Conservation (phyloP, 331 rosid species). For the Malus hybrid region DNA sequence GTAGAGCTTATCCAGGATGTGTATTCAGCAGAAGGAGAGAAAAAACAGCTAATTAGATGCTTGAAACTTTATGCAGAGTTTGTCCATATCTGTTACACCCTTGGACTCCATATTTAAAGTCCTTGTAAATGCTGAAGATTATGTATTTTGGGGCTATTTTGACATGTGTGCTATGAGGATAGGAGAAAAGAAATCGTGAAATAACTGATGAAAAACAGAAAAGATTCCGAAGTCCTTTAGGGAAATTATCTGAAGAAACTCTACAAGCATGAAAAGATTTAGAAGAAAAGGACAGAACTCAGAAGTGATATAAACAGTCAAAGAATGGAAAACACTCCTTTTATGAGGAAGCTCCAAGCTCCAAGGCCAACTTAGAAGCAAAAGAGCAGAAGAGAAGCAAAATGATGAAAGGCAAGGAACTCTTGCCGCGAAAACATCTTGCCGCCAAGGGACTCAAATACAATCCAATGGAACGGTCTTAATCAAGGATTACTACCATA, state of each 20-base stretch:
- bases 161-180: constrained; percentile 16
- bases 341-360: neutral
- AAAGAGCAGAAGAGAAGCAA: neutral
- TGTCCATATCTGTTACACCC: constrained; percentile 5
- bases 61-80: neutral
- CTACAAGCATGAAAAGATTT: constrained; percentile 4
- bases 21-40: constrained; percentile 5
- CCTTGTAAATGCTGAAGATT: neutral
- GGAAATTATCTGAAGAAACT: neutral
- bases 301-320: neutral
- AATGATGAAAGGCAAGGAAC: neutral
- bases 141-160: constrained; percentile 11
- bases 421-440: neutral
- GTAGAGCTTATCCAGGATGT: constrained; percentile 6
- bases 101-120: neutral
- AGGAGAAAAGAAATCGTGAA: neutral
- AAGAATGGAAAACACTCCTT: neutral
- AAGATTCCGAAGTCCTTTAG: constrained; percentile 1
- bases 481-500: neutral
- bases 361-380: neutral
- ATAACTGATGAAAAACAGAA: neutral
- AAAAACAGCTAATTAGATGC: constrained; percentile 15
- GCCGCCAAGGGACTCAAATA: neutral
- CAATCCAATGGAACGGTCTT: neutral
- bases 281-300: constrained; percentile 10